Conservation (phyloP, 2,329 filamentous ascomycete genomes). For the Blastomyces percursus region DNA sequence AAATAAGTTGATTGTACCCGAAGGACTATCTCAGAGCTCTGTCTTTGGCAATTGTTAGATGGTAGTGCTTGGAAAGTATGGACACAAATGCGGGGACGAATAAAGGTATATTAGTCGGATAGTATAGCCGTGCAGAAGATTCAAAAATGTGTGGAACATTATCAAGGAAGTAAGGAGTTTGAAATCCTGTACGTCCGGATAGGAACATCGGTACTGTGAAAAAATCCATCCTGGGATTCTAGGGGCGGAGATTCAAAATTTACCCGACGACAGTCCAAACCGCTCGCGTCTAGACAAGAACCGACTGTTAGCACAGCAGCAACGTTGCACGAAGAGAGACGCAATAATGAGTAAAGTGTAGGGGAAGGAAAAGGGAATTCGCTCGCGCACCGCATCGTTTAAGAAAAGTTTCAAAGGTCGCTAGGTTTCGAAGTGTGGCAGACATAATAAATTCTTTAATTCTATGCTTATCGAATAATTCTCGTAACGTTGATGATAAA, state of each 20-base stretch:
- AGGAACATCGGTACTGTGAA: conserved; percentile 34
- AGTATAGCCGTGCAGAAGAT: background rate
- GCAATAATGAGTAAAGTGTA: background rate
- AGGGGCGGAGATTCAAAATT: conserved; percentile 34
- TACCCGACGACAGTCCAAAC: conserved; percentile 30
- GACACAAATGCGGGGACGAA: background rate
- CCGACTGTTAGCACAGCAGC: conserved; percentile 7
- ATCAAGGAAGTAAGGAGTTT: conserved; percentile 1
- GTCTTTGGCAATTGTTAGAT: background rate
- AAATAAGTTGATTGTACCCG: background rate
- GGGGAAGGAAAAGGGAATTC: conserved; percentile 11
- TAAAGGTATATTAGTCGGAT: conserved; percentile 3
- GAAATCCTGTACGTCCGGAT: conserved; percentile 29
- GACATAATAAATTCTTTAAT: conserved; percentile 47
- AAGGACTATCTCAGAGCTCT: background rate
- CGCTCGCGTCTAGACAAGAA: conserved; percentile 20
- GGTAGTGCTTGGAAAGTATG: background rate
- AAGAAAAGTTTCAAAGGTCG: conserved; percentile 50
- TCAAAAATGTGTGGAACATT: background rate
- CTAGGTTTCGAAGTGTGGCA: conserved; percentile 50
- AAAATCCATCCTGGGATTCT: conserved; percentile 38
- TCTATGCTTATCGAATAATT: conserved; percentile 45
- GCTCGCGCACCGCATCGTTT: conserved; percentile 45
- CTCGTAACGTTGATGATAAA: conserved; percentile 44
- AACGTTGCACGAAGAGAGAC: background rate